Evolutionary conservation across 2,329 filamentous ascomycete species (phyloP).

Genomic region (Acephala macrosclerotiorum): DNA sequence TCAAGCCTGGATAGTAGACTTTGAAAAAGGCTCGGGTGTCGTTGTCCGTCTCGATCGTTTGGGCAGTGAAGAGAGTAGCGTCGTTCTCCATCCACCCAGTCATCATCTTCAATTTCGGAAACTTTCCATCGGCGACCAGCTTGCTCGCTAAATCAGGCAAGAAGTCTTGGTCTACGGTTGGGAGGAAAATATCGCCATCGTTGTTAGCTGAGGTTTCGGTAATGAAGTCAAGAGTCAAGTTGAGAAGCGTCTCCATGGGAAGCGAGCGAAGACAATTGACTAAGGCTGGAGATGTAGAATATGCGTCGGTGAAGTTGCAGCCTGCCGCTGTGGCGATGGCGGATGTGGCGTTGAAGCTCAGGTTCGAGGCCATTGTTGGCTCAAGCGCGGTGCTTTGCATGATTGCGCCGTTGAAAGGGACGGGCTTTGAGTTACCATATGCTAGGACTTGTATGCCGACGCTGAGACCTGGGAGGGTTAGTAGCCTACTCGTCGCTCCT

Average conservation of each 20-base stretch:
- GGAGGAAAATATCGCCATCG: slow-evolving; percentile 59
- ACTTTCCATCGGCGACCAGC: slow-evolving; percentile 49
- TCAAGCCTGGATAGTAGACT: slow-evolving; percentile 49
- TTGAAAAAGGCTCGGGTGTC: slow-evolving; percentile 51
- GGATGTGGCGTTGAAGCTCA: slow-evolving; percentile 55
- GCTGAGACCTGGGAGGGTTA: slow-evolving; percentile 44
- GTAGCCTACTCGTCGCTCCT: background rate
- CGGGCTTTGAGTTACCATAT: slow-evolving; percentile 52
- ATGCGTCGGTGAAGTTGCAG: slow-evolving; percentile 51
- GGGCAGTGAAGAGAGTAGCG: slow-evolving; percentile 51
- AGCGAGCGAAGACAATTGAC: slow-evolving; percentile 55
- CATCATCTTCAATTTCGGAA: slow-evolving; percentile 51
- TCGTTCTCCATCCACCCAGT: slow-evolving; percentile 56
- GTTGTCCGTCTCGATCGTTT: slow-evolving; percentile 47
- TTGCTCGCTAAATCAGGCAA: slow-evolving; percentile 53
- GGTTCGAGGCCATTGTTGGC: slow-evolving; percentile 56
- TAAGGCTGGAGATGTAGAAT: slow-evolving; percentile 46
- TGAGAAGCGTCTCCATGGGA: slow-evolving; percentile 51
- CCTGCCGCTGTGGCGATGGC: slow-evolving; percentile 50
- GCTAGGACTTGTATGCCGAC: slow-evolving; percentile 57
- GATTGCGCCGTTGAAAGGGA: slow-evolving; percentile 55
- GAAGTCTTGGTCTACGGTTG: slow-evolving; percentile 57
- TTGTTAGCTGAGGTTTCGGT: slow-evolving; percentile 52
- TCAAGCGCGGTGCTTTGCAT: slow-evolving; percentile 58
- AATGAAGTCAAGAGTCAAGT: slow-evolving; percentile 53